These are phyloP conservation scores for Boletus smithii DNA, from an alignment of 1,284 basidiomycete genomes.

Conservation along the genomic window DNA sequence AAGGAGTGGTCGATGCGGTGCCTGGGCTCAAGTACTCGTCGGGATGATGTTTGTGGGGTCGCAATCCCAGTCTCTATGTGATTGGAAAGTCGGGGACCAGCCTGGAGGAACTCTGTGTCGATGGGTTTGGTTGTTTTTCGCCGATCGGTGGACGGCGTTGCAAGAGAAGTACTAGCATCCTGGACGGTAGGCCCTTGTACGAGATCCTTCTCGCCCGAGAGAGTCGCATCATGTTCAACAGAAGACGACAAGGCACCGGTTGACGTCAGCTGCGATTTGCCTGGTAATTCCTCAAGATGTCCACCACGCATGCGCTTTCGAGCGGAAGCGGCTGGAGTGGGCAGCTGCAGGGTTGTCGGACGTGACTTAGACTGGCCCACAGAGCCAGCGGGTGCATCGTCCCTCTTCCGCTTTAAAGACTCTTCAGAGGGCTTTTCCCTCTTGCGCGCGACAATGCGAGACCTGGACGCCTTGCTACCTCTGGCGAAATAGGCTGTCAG, in stretches of 20 bases:
- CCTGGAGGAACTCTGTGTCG: background rate
- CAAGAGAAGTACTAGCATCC: conserved; percentile 6
- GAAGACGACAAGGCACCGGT: background rate
- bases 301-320: conserved; percentile 17
- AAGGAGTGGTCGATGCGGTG: background rate
- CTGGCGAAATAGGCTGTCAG: conserved; percentile 28
- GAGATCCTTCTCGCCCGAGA: conserved; percentile 1
- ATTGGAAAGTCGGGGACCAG: background rate
- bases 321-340: conserved; percentile 21
- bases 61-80: conserved; percentile 4
- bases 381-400: background rate
- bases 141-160: conserved; percentile 6
- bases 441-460: conserved; percentile 1
- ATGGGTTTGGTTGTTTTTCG: background rate
- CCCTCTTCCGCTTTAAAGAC: conserved; percentile 23
- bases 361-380: conserved; percentile 6
- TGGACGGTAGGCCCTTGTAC: no score
- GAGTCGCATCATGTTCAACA: background rate
- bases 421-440: conserved; percentile 1
- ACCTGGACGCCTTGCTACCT: conserved; percentile 6
- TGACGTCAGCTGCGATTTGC: background rate
- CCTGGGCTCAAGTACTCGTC: background rate
- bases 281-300: background rate
- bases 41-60: conserved; percentile 21
- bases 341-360: conserved; percentile 18